Base-by-base conservation (phyloP, 208 protist species). In the Acanthamoeba triangularis region DNA sequence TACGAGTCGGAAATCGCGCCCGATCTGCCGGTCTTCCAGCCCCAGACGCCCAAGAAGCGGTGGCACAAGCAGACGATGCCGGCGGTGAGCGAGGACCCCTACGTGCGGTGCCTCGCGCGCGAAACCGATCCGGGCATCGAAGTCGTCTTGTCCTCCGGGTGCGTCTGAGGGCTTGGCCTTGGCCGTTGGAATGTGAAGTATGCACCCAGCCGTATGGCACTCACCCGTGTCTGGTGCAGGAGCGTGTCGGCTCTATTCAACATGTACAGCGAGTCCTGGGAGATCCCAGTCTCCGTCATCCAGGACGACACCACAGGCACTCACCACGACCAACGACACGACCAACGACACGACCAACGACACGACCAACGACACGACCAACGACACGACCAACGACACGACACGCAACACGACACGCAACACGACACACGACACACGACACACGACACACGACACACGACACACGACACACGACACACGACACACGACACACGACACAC, bases 181-280 rank as follows among this genome's bases (percentile, higher is more conserved):
- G 16, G n/a, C 41, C 23, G 3, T 65, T 65, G 20, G 20, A 28
- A n/a, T 65, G 20, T 28, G 59, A 5, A 65, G 59, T 5, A n/a
- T 65, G 16, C 28, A 65, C 28, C 1, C 16, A 65, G 3, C 18
- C 11, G 54, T 13, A 2, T 8, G 3, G 11, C 41, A 47, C 41
- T 47, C 41, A 47, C 41, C 3, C 41, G 11, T 35, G 3, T 35
- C 3, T 11, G 6, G 23, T 82, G 37, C 80, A 88, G 80, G 80
- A 63, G 80, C 23, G 52, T 88, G 44, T 88, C 49, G 52, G 80
- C 80, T 1, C 49, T 88, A 14, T 65, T 88, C 49, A 88, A 88
- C n/a, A 88, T 88, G 80, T 88, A 88, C 80, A 88, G 80, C 49
- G 80, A 88, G n/a, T 37, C 49, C 44, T 88, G 80, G 80, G 80